These are phyloP conservation scores for Phlyctochytrium bullatum DNA, from an alignment of 192 early-diverging fungal genomes.

Conservation along the genomic window DNA sequence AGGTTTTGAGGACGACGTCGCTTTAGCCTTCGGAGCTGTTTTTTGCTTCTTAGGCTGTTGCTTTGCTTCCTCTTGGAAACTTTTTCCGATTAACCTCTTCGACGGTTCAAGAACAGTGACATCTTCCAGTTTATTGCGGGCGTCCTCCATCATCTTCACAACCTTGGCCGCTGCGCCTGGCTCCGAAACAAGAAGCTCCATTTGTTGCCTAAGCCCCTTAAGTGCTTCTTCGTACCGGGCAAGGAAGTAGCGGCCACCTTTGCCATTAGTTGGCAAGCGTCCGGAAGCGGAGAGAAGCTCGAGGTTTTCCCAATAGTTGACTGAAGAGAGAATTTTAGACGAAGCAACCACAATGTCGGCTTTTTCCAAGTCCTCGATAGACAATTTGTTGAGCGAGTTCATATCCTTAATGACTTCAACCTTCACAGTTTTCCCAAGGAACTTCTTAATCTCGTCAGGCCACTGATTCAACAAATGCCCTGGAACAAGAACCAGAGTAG, in stretches of 20 bases:
- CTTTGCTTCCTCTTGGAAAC: conserved; percentile 19
- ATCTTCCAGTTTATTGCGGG: neutral
- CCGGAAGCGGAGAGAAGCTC: conserved; percentile 30
- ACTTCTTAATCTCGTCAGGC: conserved; percentile 47
- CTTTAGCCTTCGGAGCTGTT: conserved; percentile 19
- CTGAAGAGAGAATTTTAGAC: conserved; percentile 26
- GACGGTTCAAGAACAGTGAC: conserved; percentile 11
- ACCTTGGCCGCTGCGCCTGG: neutral
- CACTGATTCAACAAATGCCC: conserved; percentile 43
- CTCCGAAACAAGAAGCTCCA: conserved; percentile 16
- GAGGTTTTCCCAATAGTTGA: conserved; percentile 37
- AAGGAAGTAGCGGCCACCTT: conserved; percentile 37
- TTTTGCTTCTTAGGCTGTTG: neutral
- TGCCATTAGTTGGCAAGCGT: conserved; percentile 22
- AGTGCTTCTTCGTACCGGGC: conserved; percentile 30
- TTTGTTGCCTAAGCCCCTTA: conserved; percentile 16
- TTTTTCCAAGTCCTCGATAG: conserved; percentile 32
- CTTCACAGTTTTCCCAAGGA: conserved; percentile 24
- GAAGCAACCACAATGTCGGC: conserved; percentile 42
- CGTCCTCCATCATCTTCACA: conserved; percentile 16
- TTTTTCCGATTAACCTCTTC: conserved; percentile 26
- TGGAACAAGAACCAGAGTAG: conserved; percentile 43
- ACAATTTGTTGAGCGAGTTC: conserved; percentile 31
- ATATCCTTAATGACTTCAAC: conserved; percentile 31
- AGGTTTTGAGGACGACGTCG: neutral